Conservation (phyloP, 805 yeast genomes). For the Candida easanensis region DNA sequence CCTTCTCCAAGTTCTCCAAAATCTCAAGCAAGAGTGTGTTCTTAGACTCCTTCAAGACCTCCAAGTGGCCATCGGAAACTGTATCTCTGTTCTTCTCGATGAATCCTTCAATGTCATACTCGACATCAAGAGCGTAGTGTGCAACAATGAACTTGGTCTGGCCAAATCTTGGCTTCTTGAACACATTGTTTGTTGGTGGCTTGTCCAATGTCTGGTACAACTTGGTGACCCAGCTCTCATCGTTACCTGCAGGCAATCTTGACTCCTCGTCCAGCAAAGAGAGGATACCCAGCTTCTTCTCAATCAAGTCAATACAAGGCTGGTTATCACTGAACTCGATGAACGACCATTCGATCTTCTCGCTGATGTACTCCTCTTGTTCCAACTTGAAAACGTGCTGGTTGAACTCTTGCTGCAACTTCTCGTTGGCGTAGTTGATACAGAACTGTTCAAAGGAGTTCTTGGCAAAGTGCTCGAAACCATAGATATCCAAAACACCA, state of each 20-base stretch:
- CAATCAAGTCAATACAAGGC: slow-evolving; percentile 92
- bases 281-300: slow-evolving; percentile 81
- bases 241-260: slow-evolving; percentile 89
- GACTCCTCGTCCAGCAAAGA: slow-evolving; percentile 93
- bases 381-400: slow-evolving; percentile 96
- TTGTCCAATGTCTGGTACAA: slow-evolving; percentile 83
- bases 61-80: slow-evolving; percentile 93
- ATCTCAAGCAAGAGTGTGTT: slow-evolving; percentile 66
- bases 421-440: slow-evolving; percentile 95
- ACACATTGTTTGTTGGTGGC: slow-evolving; percentile 69
- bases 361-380: slow-evolving; percentile 90
- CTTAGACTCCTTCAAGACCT: slow-evolving; percentile 67
- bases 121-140: slow-evolving; percentile 93
- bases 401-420: slow-evolving; percentile 94
- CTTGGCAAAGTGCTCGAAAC: slow-evolving; percentile 92
- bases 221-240: slow-evolving; percentile 88
- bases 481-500: slow-evolving; percentile 96
- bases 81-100: slow-evolving; percentile 97
- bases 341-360: slow-evolving; percentile 94
- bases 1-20: slow-evolving; percentile 60
- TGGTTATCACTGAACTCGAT: slow-evolving; percentile 95
- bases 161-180: slow-evolving; percentile 93
- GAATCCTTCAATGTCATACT: slow-evolving; percentile 90
- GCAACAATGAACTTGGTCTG: slow-evolving; percentile 84
- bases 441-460: slow-evolving; percentile 98